These are phyloP conservation scores for Daldinia vernicosa DNA, from an alignment of 495 filamentous ascomycete species.

Conservation along the genomic window DNA sequence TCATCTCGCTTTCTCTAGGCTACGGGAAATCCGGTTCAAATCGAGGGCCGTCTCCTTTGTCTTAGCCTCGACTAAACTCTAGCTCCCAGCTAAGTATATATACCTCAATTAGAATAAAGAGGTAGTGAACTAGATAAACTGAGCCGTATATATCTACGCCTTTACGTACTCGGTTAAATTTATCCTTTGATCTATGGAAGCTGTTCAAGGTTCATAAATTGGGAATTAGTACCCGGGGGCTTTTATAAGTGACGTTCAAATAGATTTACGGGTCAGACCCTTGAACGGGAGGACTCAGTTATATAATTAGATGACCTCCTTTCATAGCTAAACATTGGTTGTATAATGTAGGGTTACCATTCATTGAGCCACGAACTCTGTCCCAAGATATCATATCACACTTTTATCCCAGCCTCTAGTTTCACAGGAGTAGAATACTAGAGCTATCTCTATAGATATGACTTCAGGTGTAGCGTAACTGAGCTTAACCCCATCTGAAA, in stretches of 20 bases:
- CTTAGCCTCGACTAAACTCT: not conserved
- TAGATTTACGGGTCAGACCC: not conserved
- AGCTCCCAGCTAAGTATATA: not conserved
- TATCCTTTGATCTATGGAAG: not conserved
- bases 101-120: not conserved
- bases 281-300: too few relatives aligned
- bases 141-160: not conserved
- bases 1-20: not conserved
- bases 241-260: not conserved
- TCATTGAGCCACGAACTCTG: not conserved
- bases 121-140: not conserved
- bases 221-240: not conserved
- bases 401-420: too few relatives aligned
- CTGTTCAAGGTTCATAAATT: not conserved
- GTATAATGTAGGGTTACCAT: not conserved
- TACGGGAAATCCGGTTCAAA: not conserved
- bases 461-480: too few relatives aligned
- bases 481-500: too few relatives aligned
- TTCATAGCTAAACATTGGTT: too few relatives aligned
- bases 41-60: not conserved
- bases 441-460: too few relatives aligned
- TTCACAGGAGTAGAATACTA: too few relatives aligned
- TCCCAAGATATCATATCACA: not conserved
- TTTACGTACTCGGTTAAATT: not conserved
- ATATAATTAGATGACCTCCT: too few relatives aligned